A percentile compares a stretch with the other conserved stretches of the same genome.
Evolutionary conservation across 202 grass and related monocot genomes (phyloP).

Genomic region (Elaeis oleifera): DNA sequence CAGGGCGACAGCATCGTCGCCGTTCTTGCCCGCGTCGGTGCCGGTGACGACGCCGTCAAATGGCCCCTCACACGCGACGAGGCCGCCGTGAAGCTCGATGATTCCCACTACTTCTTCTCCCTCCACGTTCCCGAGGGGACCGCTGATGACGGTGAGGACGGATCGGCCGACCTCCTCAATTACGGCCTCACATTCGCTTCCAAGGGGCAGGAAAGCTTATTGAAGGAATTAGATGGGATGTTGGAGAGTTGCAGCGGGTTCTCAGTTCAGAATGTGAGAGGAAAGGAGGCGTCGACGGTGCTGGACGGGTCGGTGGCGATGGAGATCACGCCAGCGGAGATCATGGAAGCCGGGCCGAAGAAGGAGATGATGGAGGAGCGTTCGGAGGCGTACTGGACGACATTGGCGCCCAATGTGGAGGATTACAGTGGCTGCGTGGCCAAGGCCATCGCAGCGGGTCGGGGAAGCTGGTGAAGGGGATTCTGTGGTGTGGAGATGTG

Average conservation of each 20-base stretch:
- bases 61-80: conserved; percentile 78
- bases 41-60: conserved; percentile 25
- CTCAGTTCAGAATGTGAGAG: conserved; percentile 48
- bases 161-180: conserved; percentile 35
- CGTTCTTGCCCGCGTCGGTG: conserved; percentile 37
- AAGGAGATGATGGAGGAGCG: conserved; percentile 45
- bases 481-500: conserved; percentile 69
- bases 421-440: conserved; percentile 62
- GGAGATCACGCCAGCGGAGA: conserved; percentile 23
- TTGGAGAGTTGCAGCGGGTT: conserved; percentile 49
- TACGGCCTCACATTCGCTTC: conserved; percentile 59
- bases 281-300: conserved; percentile 7
- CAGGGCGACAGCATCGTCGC: conserved; percentile 54
- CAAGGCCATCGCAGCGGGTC: conserved; percentile 55
- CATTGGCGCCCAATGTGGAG: conserved; percentile 75
- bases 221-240: conserved; percentile 41
- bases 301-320: conserved; percentile 26
- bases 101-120: conserved; percentile 77
- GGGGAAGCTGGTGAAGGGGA: conserved; percentile 49
- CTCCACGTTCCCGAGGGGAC: conserved; percentile 39
- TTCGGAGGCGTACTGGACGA: conserved; percentile 76
- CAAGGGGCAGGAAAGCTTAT: conserved; percentile 26
- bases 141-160: conserved; percentile 24
- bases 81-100: conserved; percentile 68
- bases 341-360: conserved; percentile 6